Evolutionary conservation across 352 stramenopile species (phyloP).

Genomic region (Phytophthora crassamura): DNA sequence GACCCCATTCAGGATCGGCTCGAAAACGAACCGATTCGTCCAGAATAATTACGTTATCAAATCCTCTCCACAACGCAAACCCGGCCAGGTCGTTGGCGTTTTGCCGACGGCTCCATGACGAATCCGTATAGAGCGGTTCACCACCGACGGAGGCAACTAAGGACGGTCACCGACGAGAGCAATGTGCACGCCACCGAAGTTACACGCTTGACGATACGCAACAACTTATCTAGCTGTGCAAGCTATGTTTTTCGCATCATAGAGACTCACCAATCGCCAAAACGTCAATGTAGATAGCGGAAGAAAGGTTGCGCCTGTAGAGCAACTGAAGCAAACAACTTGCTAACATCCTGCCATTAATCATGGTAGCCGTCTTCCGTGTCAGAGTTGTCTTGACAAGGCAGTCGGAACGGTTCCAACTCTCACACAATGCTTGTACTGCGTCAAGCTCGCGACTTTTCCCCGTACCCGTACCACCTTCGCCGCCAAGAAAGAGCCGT

Average conservation of each 20-base stretch:
- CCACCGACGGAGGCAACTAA: constrained; percentile 4
- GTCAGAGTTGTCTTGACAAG: constrained; percentile 8
- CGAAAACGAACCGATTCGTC: constrained; percentile 7
- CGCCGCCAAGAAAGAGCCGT: constrained; percentile 2
- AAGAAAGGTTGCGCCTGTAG: neutral
- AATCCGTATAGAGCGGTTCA: neutral
- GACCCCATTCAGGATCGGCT: constrained; percentile 7
- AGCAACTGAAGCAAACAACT: constrained; percentile 1
- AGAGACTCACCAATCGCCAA: constrained; percentile 1
- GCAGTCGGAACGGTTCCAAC: neutral
- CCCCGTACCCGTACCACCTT: constrained; percentile 8
- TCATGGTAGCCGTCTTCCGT: constrained; percentile 2
- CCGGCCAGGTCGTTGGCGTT: neutral
- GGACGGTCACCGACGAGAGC: neutral
- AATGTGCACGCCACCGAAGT: constrained; percentile 1
- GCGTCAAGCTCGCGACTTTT: constrained; percentile 10
- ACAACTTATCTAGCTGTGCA: neutral
- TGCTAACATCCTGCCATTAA: neutral
- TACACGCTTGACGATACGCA: neutral
- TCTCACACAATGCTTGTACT: constrained; percentile 3
- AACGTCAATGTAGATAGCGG: neutral
- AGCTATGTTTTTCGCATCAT: constrained; percentile 1
- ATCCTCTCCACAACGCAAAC: neutral
- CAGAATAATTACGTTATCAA: neutral
- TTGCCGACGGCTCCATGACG: neutral